Evolutionary conservation across 164 flowering plant species (phyloP), one percentile per base, ranked within the genome.

Genomic region (Dillenia turbinata): DNA sequence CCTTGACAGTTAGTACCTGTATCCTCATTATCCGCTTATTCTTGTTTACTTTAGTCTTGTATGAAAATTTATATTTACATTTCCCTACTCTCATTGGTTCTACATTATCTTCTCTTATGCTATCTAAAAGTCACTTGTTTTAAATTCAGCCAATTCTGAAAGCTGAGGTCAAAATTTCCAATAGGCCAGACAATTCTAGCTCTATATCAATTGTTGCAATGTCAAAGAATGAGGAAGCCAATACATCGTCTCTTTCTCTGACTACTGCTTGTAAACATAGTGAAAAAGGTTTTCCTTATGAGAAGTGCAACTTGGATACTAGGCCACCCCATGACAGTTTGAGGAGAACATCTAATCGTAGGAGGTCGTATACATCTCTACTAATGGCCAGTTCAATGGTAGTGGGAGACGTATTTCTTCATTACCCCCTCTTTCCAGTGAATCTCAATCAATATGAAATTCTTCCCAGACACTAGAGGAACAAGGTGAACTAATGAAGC

Each of bases 381-480:
- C 73, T 92, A 14, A 63, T 89, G 67, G 73, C 77, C 26, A 69
- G 75, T 79, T 76, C 86, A 43, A 82, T 85, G 96, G 97, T 91
- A 47, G 55, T 16, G 44, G 50, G 47, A 2, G 17, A 9, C 6
- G 44, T 53, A n/a, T n/a, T 15, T 59, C 2, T 49, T 19, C 15
- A 17, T 50, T n/a, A 9, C 13, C 47, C 49, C 24, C 49, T 52
- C 22, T 59, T 61, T 9, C 46, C 24, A 17, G 48, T 52, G 40
- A 43, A 33, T 50, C 55, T 49, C 22, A 62, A 13, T 61, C 17
- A 24, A 16, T 17, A 44, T 51, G 49, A 60, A 53, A 53, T 9
- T 52, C 70, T 66, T 45, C 71, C 66, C 79, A 85, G 93, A 53
- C 80, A 9, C 52, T 77, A 11, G 77, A 70, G 64, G 65, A 77